These are phyloP conservation scores for Colletotrichum sp. DNA, from an alignment of 2,329 filamentous ascomycete genomes.

Conservation along the genomic window DNA sequence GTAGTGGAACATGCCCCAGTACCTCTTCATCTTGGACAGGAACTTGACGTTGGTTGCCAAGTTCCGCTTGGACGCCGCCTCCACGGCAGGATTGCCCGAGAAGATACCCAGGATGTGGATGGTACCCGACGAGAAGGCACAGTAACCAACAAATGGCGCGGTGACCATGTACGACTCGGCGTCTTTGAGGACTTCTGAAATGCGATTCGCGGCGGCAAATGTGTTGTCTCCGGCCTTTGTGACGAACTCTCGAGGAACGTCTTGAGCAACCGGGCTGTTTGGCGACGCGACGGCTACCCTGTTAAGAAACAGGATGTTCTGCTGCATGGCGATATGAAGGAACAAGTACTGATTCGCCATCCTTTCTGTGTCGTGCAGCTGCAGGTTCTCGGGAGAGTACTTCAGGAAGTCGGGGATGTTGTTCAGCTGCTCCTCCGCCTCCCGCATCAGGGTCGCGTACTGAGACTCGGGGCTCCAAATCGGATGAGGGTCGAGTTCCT, in stretches of 20 bases:
- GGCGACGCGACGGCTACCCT: conserved; percentile 81
- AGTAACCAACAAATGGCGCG: conserved; percentile 93
- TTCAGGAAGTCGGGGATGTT: conserved; percentile 73
- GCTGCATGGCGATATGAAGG: conserved; percentile 87
- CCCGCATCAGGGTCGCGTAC: conserved; percentile 72
- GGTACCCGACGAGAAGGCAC: conserved; percentile 89
- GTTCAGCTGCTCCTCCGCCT: conserved; percentile 73
- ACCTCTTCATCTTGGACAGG: conserved; percentile 91
- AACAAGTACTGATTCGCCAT: conserved; percentile 93
- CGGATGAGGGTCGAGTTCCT: conserved; percentile 74
- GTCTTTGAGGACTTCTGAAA: conserved; percentile 84
- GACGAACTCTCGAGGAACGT: conserved; percentile 80
- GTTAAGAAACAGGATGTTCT: conserved; percentile 89
- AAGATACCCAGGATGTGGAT: conserved; percentile 95
- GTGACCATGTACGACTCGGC: conserved; percentile 81
- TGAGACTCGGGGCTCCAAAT: conserved; percentile 86
- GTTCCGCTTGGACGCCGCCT: conserved; percentile 81
- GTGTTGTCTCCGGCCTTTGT: conserved; percentile 77
- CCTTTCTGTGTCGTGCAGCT: conserved; percentile 81
- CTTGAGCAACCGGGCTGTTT: conserved; percentile 66
- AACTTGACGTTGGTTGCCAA: conserved; percentile 89
- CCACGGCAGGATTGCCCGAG: conserved; percentile 78
- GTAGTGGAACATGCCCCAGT: conserved; percentile 99
- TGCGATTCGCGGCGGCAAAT: conserved; percentile 82
- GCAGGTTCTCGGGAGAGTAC: conserved; percentile 83